Evolutionary conservation across 768 basidiomycete species (phyloP).

Genomic region (Tricholoma flavovirens): DNA sequence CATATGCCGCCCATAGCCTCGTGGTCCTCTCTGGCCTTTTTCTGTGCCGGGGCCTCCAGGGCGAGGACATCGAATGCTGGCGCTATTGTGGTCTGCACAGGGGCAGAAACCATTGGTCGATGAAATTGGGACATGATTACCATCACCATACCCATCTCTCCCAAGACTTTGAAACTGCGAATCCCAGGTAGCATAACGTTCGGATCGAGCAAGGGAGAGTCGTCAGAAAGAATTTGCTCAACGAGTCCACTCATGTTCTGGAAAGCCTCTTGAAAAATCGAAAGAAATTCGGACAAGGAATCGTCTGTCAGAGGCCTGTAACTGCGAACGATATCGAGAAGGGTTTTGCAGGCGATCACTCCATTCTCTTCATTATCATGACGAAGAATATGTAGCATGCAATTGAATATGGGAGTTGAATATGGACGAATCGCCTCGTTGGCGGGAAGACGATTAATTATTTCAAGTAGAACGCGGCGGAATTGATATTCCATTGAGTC

Average conservation of each 20-base stretch:
- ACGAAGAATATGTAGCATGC: conserved; percentile 79
- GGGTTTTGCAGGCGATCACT: conserved; percentile 80
- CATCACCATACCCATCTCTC: conserved; percentile 90
- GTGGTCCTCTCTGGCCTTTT: conserved; percentile 66
- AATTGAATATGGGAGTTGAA: conserved; percentile 59
- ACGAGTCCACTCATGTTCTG: conserved; percentile 69
- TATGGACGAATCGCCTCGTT: conserved; percentile 74
- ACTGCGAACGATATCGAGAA: conserved; percentile 82
- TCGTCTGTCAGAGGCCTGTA: conserved; percentile 72
- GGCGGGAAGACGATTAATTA: conserved; percentile 81
- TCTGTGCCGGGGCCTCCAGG: conserved; percentile 77
- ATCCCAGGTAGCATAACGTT: conserved; percentile 63
- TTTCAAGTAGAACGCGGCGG: conserved; percentile 82
- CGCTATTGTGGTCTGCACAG: conserved; percentile 64
- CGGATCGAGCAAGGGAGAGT: conserved; percentile 48
- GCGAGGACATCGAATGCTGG: conserved; percentile 77
- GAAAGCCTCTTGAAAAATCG: conserved; percentile 74
- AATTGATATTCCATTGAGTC: conserved; percentile 73
- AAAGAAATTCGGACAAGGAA: conserved; percentile 70
- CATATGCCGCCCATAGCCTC: conserved; percentile 81
- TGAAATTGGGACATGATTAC: conserved; percentile 87
- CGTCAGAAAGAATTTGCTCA: conserved; percentile 66
- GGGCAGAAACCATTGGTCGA: conserved; percentile 54
- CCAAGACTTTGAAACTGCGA: conserved; percentile 88
- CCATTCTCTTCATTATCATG: conserved; percentile 97